Percentiles rank a stretch among this genome's conserved stretches.
Conservation (phyloP, 208 protist species). For the Leishmania martiniquensis region DNA sequence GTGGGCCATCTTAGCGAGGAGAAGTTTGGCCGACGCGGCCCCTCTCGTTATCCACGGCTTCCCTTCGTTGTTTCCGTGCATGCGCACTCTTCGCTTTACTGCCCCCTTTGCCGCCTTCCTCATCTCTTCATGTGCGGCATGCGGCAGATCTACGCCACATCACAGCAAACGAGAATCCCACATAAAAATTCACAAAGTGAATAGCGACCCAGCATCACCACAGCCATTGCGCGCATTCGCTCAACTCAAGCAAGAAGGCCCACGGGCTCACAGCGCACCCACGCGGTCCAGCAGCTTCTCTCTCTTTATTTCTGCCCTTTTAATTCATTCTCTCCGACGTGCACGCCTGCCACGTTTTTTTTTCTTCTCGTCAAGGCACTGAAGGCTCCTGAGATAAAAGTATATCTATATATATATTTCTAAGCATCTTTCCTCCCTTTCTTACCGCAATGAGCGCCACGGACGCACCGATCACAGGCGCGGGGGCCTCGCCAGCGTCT, state of each 20-base stretch:
- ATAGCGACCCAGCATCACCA: not conserved
- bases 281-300: too few relatives aligned
- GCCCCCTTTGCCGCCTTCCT: not conserved
- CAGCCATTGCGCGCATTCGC: not conserved
- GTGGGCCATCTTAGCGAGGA: not conserved
- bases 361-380: too few relatives aligned
- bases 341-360: too few relatives aligned
- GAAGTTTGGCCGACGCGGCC: not conserved
- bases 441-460: conserved; percentile 11
- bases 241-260: not conserved
- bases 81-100: not conserved
- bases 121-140: not conserved
- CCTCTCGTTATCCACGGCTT: not conserved
- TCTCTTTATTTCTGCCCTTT: too few relatives aligned
- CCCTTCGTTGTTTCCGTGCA: not conserved
- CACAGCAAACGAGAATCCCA: not conserved
- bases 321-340: too few relatives aligned
- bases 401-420: too few relatives aligned
- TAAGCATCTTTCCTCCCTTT: not conserved
- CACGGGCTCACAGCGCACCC: too few relatives aligned
- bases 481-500: conserved; percentile 3
- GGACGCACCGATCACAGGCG: not conserved
- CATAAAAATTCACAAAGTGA: not conserved
- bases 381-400: too few relatives aligned
- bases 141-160: not conserved